Evolutionary conservation across 768 basidiomycete genomes (phyloP), one percentile per base, ranked within the genome.

Genomic region (Pilatotrama ljubarskyi): DNA sequence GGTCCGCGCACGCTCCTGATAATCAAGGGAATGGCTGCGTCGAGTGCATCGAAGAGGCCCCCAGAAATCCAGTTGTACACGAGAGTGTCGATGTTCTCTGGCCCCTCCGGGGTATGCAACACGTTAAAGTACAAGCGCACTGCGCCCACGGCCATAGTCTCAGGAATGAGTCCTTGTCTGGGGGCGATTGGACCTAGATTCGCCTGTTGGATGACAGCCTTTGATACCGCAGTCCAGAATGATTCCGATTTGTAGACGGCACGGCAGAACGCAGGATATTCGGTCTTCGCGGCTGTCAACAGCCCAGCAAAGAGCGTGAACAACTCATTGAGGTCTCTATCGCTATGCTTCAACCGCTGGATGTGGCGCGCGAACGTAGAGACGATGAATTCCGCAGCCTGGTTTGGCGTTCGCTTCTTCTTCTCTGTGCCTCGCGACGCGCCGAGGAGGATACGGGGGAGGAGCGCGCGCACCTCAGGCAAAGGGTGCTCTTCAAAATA

Each of bases 331-430:
- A 58, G 26, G 14, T 38, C 13, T 9, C 50, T 20, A 17, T 14
- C 40, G n/a, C n/a, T n/a, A n/a, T n/a, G n/a, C 6, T 26, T 7
- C 13, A 51, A 42, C 3, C 22, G n/a, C 26, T 25, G 17, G 42
- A 51, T 44, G 11, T 58, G 57, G 10, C 18, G 4, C 17, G 22
- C 35, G 14, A 58, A 51, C 4, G 51, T 35, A 11, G 51, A 37
- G 6, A 59, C 43, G 37, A 61, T 44, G 37, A 47, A 25, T 3
- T 61, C 53, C 2, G 59, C 59, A 6, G 32, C 17, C 29, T 61
- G 54, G 17, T 29, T 47, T 11, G 59, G 52, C 2, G 53, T 50
- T 2, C 54, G 52, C 24, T 61, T 61, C 53, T 61, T 55, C 42
- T 48, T 55, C 17, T 43, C 40, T 5, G 53, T 42, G 9, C 53